phyloP scores from a whole-genome alignment of 192 early-diverging fungal species.

The Blastocladiella britannica region DNA sequence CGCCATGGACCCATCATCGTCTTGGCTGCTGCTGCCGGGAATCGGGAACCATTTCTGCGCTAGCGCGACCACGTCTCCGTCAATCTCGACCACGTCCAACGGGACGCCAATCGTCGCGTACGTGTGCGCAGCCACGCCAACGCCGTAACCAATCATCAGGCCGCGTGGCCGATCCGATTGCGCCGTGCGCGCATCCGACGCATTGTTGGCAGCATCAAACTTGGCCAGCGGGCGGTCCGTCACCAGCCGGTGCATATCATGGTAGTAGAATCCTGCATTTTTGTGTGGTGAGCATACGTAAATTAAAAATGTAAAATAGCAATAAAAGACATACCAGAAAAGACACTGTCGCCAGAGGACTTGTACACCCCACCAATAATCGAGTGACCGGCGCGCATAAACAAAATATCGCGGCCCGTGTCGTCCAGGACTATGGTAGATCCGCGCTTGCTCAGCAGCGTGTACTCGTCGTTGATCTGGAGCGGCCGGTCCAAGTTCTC shows the following conservation, averaged over 20 bases:
- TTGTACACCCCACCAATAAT: conserved; percentile 66
- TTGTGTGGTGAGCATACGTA: too few species aligned
- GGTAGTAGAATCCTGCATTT: conserved; percentile 60
- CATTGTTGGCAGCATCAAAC: background rate
- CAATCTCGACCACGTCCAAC: conserved; percentile 70
- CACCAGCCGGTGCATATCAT: conserved; percentile 27
- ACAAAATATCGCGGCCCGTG: conserved; percentile 28
- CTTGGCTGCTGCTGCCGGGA: too few species aligned
- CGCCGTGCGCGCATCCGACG: background rate
- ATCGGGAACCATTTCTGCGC: conserved; percentile 51
- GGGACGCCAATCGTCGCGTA: conserved; percentile 30
- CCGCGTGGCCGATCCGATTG: too few species aligned
- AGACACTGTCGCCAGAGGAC: conserved; percentile 45
- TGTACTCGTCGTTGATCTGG: background rate
- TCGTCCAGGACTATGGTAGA: conserved; percentile 24
- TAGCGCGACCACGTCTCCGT: conserved; percentile 45
- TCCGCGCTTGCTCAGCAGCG: background rate
- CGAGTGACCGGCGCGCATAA: conserved; percentile 73
- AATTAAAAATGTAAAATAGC: too few species aligned
- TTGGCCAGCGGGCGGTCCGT: background rate
- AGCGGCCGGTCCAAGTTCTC: too few species aligned
- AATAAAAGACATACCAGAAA: too few species aligned
- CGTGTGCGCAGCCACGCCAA: conserved; percentile 50
- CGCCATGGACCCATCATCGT: conserved; percentile 11
- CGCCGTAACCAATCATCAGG: conserved; percentile 19